Base-by-base conservation (phyloP, 257 asterid species). In the Eustoma russellianum region DNA sequence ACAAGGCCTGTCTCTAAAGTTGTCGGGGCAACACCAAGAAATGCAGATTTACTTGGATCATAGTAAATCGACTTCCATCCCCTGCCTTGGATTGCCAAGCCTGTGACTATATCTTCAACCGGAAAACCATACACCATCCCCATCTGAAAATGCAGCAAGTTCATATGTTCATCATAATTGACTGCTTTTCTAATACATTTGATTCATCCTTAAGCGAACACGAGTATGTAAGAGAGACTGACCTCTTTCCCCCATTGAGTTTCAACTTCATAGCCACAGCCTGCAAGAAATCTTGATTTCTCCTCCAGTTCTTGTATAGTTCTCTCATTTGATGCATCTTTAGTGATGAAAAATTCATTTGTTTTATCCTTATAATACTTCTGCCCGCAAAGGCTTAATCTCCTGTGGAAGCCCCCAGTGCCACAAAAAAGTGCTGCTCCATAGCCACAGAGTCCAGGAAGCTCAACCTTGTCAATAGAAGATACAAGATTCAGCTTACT, bases 161-260 rank as follows among this genome's bases (percentile, higher is more conserved):
- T 2, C 67, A 59, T 13, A 58, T 41, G 18, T 13, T 19, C 3
- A 1, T 19, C 28, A n/a, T n/a, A n/a, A n/a, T n/a, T n/a, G n/a
- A n/a, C n/a, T n/a, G n/a, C n/a, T n/a, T 38, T 5, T 0, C 2
- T 38, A 6, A 38, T 38, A 5, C 43, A 38, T 38, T 2, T 38
- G 43, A 11, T 1, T 38, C 43, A 11, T 11, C 43, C 12, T 38
- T 38, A 38, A 38, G 43, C 43, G 28, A 19, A 38, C 12, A 11
- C 12, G 7, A 38, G 1, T 11, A 11, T 38, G 43, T 38, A 7
- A 7, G 43, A 38, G 43, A 38, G 12, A 62, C 13, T 12, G 18
- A 83, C 93, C 86, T 82, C 77, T 47, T 84, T 82, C 16, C 95
- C 97, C 97, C 97, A 84, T 7, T 62, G 78, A 49, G 86, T 83